phyloP scores from a whole-genome alignment of 2,329 filamentous ascomycete species.

The Chaetomiaceae sp. region DNA sequence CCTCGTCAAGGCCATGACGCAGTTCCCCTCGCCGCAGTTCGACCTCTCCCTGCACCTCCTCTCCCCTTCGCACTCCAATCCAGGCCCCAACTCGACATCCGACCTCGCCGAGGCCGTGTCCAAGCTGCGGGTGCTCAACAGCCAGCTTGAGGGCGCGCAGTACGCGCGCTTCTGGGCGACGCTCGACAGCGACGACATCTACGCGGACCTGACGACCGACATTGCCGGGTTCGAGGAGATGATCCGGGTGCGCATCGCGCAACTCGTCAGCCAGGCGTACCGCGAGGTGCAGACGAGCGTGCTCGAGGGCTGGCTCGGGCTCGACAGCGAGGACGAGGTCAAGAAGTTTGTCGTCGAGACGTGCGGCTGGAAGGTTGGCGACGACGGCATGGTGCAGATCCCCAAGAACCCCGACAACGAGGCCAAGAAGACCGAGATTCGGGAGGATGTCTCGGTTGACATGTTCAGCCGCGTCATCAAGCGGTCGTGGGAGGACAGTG shows the following conservation, averaged over 20 bases:
- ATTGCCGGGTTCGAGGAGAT: constrained; percentile 93
- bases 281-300: constrained; percentile 65
- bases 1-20: constrained; percentile 94
- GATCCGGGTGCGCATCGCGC: constrained; percentile 83
- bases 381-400: constrained; percentile 62
- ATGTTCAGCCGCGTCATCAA: constrained; percentile 77
- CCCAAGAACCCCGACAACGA: constrained; percentile 96
- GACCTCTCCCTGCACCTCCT: constrained; percentile 90
- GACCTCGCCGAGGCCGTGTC: constrained; percentile 86
- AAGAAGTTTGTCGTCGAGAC: constrained; percentile 79
- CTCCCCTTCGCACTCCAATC: constrained; percentile 70
- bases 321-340: constrained; percentile 59
- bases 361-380: constrained; percentile 79
- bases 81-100: constrained; percentile 56
- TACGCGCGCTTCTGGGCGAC: constrained; percentile 92
- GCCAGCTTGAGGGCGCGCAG: constrained; percentile 82
- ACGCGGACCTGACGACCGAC: constrained; percentile 91
- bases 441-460: constrained; percentile 90
- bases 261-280: constrained; percentile 77
- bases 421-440: constrained; percentile 90
- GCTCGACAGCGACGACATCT: constrained; percentile 88
- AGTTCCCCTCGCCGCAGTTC: constrained; percentile 96
- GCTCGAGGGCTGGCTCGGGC: constrained; percentile 71
- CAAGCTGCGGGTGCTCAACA: constrained; percentile 80
- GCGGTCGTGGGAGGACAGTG: constrained; percentile 80